Base-by-base conservation (phyloP, 1,284 basidiomycete species). In the Stereum hirsutum region DNA sequence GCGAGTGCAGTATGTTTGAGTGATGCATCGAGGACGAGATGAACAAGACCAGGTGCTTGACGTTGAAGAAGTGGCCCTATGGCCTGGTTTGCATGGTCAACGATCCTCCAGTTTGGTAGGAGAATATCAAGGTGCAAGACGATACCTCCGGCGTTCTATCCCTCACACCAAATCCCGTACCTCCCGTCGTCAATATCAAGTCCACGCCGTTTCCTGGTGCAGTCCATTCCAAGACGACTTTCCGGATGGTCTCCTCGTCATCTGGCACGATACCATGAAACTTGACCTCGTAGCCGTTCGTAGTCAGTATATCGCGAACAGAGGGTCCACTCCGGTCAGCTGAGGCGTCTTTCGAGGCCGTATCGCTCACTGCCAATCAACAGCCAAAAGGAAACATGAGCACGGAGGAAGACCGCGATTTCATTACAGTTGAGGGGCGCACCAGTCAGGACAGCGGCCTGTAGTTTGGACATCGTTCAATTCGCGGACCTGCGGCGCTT, bases 121-220 rank as follows among this genome's bases (percentile, higher is more conserved):
- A 36, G 38, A 42, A 41, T 32, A 19, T 41, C 21, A 30, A 52
- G 38, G 14, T 10, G n/a, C 5, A 39, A 6, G 25, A 27, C 12
- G 52, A 38, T 52, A 87, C 89, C 70, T 93, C 88, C 31, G 89
- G 89, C 5, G 89, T 93, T 30, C 68, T 63, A 60, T 93, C 90
- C 46, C 83, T 67, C 26, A 74, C 65, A 2, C 89, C 85, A 55
- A 92, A 90, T 4, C 90, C 90, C 0, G 90, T 94, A 2, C 90
- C 90, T 8, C 90, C 90, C 0, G 84, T 87, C 4, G 88, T 89
- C 46, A 93, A 65, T 47, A 89, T 70, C 72, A 78, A 79, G 56
- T 88, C 81, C n/a, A 79, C 58, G 10, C 28, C 28, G 14, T 65
- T 54, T 4, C 61, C 65, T 2, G 63, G 54, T 3, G 60, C 56